Evolutionary conservation across 768 basidiomycete species (phyloP).

Genomic region (Macrolepiota fuliginosa): DNA sequence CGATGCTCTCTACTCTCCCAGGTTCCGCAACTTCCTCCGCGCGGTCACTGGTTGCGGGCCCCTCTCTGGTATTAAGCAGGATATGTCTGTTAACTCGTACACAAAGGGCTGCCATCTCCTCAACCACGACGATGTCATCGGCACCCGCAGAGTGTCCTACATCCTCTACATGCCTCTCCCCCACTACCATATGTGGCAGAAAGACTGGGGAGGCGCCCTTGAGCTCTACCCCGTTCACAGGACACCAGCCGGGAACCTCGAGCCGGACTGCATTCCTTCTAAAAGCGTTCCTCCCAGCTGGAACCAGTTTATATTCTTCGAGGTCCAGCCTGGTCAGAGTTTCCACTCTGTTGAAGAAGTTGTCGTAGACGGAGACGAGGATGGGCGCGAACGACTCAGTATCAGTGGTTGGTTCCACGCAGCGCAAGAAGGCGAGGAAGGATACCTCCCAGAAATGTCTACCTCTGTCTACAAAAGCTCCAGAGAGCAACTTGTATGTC

Average conservation of each 20-base stretch:
- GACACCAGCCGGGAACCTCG: constrained; percentile 60
- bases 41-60: constrained; percentile 91
- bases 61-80: constrained; percentile 87
- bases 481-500: constrained; percentile 87
- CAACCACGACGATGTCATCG: constrained; percentile 98
- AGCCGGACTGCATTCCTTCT: constrained; percentile 63
- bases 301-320: constrained; percentile 88
- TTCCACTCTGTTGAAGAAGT: constrained; percentile 98
- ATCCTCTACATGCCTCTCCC: constrained; percentile 95
- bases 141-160: constrained; percentile 89
- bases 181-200: constrained; percentile 72
- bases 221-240: constrained; percentile 82
- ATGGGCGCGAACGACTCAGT: constrained; percentile 74
- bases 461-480: constrained; percentile 65
- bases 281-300: constrained; percentile 77
- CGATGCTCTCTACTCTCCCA: constrained; percentile 84
- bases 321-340: constrained; percentile 92
- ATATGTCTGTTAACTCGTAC: constrained; percentile 94
- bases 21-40: constrained; percentile 81
- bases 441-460: constrained; percentile 57
- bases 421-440: constrained; percentile 88
- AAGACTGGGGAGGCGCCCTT: constrained; percentile 90
- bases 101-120: constrained; percentile 90
- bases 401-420: constrained; percentile 98
- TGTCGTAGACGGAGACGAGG: constrained; percentile 72